Conservation (phyloP, 2,329 filamentous ascomycete genomes). For the Penicillium sp. region DNA sequence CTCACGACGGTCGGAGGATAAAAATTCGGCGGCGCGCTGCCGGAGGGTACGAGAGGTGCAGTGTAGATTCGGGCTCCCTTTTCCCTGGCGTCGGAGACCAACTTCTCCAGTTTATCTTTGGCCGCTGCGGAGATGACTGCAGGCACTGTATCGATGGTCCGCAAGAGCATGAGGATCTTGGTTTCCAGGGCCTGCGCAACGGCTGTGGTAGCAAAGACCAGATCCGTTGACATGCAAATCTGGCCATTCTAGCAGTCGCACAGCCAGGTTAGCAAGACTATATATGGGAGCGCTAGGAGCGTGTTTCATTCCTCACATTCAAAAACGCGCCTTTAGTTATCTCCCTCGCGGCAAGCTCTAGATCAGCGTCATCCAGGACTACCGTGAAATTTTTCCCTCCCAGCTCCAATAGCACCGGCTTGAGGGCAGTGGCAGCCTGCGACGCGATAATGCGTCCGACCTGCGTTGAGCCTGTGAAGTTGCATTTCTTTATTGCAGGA, state of each 20-base stretch:
- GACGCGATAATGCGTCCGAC: conserved; percentile 49
- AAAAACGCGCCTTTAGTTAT: conserved; percentile 36
- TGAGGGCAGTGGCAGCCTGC: conserved; percentile 46
- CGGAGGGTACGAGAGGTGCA: too few species aligned
- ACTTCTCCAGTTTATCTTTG: too few species aligned
- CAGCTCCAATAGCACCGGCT: conserved; percentile 40
- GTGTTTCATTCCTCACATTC: conserved; percentile 25
- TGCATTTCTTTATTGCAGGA: conserved; percentile 46
- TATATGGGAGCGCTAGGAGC: too few species aligned
- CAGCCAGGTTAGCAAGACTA: too few species aligned
- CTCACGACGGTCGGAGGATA: conserved; percentile 14
- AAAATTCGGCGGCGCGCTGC: neutral
- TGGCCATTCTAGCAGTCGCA: conserved; percentile 59
- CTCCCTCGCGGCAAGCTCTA: conserved; percentile 43
- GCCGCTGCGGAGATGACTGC: too few species aligned
- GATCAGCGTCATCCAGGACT: conserved; percentile 51
- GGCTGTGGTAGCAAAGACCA: conserved; percentile 52
- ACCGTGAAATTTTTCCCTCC: conserved; percentile 53
- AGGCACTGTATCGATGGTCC: neutral
- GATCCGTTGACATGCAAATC: conserved; percentile 80
- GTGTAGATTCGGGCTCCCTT: too few species aligned
- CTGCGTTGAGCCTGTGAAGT: conserved; percentile 51
- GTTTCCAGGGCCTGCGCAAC: neutral
- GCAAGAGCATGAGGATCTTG: neutral
- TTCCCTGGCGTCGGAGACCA: too few species aligned